These are phyloP conservation scores for Hirsutella rhossiliensis DNA, from an alignment of 2,329 filamentous ascomycete species.

Conservation along the genomic window DNA sequence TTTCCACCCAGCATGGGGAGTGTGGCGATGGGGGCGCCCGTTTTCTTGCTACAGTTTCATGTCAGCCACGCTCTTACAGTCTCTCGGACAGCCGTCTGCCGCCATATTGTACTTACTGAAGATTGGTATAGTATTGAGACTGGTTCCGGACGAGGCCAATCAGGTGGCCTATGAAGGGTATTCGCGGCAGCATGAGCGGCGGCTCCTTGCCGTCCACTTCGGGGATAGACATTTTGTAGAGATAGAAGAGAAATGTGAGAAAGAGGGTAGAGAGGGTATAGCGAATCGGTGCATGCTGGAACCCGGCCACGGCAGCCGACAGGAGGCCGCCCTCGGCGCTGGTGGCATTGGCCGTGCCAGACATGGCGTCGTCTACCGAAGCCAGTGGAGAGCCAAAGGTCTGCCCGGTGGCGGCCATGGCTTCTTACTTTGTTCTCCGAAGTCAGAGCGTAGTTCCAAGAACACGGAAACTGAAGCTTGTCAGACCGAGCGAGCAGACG, in stretches of 20 bases:
- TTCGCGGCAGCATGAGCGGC: slow-evolving; percentile 1
- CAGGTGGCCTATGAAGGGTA: slow-evolving; percentile 24
- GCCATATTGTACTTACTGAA: slow-evolving; percentile 7
- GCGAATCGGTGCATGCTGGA: neutral
- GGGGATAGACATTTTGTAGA: neutral
- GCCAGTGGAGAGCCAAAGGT: neutral
- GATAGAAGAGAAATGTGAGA: neutral
- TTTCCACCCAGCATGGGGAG: slow-evolving; percentile 29
- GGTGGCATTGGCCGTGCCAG: neutral
- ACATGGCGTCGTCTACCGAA: neutral
- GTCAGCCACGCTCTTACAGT: neutral
- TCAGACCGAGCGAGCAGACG: too few relatives aligned
- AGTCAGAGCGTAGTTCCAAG: too few relatives aligned
- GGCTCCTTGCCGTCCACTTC: slow-evolving; percentile 1
- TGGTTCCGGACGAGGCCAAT: slow-evolving; percentile 19
- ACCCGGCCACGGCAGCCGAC: neutral
- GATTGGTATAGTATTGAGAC: slow-evolving; percentile 4
- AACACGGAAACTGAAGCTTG: neutral
- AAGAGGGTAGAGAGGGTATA: neutral
- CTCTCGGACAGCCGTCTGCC: too few relatives aligned
- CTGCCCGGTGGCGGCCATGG: neutral
- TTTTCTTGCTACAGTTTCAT: slow-evolving; percentile 9
- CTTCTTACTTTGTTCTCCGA: neutral
- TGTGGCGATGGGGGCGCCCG: slow-evolving; percentile 25
- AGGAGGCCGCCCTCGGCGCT: neutral